Evolutionary conservation across 2,329 filamentous ascomycete genomes (phyloP).

Genomic region (Nemania serpens): DNA sequence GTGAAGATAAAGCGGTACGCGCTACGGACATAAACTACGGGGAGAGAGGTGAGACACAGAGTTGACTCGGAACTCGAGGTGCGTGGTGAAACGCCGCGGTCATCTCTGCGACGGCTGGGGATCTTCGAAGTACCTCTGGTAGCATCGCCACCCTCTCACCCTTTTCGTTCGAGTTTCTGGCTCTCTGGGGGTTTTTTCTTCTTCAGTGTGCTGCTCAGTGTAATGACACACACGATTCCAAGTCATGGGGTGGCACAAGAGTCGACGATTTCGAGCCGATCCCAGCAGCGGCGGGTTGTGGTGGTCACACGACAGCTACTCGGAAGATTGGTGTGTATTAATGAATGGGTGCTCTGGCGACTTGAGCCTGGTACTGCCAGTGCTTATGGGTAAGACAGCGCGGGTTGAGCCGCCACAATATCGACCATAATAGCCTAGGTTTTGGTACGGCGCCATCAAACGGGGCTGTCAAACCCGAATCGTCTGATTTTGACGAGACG

Average conservation of each 20-base stretch:
- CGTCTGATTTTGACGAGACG: neutral
- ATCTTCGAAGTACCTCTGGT: neutral
- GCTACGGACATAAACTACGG: neutral
- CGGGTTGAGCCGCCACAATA: constrained; percentile 5
- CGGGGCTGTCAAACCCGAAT: constrained; percentile 3
- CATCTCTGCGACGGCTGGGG: constrained; percentile 9
- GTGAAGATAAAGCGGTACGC: neutral
- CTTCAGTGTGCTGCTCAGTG: neutral
- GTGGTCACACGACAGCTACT: constrained; percentile 18
- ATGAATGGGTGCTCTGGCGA: constrained; percentile 4
- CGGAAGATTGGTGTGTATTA: constrained; percentile 15
- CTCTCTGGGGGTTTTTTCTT: neutral
- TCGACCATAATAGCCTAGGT: neutral
- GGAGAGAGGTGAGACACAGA: neutral
- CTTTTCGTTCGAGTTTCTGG: neutral
- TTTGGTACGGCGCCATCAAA: constrained; percentile 1
- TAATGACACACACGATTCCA: constrained; percentile 15
- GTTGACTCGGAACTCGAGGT: neutral
- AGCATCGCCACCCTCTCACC: constrained; percentile 11
- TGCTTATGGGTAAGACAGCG: constrained; percentile 1
- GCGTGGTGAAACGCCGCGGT: constrained; percentile 6
- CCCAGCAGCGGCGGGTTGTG: constrained; percentile 10
- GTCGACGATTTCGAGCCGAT: constrained; percentile 19
- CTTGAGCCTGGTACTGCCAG: neutral
- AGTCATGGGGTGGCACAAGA: constrained; percentile 16